Conservation (phyloP, 2,329 filamentous ascomycete genomes). For the Penicillium hordei region DNA sequence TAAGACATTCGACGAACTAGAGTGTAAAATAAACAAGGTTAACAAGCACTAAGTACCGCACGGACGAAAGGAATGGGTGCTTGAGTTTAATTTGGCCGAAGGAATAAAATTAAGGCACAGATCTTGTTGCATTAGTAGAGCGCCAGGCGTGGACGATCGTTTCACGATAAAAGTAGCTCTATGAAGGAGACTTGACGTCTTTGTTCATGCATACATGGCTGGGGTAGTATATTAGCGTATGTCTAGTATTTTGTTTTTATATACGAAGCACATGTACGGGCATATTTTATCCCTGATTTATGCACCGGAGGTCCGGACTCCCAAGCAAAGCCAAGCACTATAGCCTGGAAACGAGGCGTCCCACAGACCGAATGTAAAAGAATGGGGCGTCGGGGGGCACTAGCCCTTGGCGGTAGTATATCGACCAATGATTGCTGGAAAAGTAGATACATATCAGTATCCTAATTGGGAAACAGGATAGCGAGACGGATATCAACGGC, state of each 20-base stretch:
- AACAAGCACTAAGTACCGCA: not conserved
- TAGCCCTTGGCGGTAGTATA: not conserved
- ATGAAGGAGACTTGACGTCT: not conserved
- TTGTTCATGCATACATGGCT: not conserved
- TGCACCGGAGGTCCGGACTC: conserved; percentile 18
- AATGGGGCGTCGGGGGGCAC: conserved; percentile 6
- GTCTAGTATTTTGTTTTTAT: not conserved
- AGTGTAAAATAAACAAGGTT: not conserved
- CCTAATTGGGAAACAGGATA: not conserved
- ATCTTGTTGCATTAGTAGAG: conserved; percentile 1
- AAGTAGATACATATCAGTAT: not conserved
- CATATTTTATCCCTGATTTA: conserved; percentile 3
- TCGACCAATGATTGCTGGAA: not conserved
- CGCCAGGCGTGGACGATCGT: not conserved
- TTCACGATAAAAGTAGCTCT: not conserved
- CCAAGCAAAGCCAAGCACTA: conserved; percentile 28
- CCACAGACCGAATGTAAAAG: conserved; percentile 19
- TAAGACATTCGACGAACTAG: not conserved
- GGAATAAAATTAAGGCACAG: conserved; percentile 1
- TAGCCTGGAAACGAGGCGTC: conserved; percentile 21
- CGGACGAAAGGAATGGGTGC: not conserved
- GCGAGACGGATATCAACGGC: not conserved
- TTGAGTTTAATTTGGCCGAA: not conserved
- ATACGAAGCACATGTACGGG: not conserved
- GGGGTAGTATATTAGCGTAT: not conserved